phyloP scores from a whole-genome alignment of 768 basidiomycete species.

The Cyclocybe cylindracea region DNA sequence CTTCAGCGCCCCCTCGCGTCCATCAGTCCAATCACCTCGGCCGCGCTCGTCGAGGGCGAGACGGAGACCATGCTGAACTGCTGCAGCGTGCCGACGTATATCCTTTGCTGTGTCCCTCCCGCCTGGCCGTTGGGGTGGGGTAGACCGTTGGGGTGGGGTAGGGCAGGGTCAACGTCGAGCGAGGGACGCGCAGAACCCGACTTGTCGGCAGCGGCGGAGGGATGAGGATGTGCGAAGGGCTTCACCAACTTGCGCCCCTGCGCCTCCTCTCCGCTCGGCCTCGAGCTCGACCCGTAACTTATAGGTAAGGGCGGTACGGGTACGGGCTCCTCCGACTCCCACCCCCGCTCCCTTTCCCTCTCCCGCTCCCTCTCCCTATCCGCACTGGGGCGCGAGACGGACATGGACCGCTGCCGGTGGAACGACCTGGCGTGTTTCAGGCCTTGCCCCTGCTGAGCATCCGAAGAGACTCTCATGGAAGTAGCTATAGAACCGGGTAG shows the following conservation, averaged over 20 bases:
- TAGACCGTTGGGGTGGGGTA: conserved; percentile 2
- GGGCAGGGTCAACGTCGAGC: too few relatives aligned
- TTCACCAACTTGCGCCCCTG: conserved; percentile 16
- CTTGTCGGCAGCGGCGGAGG: conserved; percentile 31
- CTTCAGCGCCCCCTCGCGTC: conserved; percentile 63
- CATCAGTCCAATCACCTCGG: conserved; percentile 69
- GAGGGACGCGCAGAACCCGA: neutral
- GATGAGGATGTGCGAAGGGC: conserved; percentile 6
- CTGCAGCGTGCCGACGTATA: conserved; percentile 80
- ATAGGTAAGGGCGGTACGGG: conserved; percentile 24
- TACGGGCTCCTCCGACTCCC: too few relatives aligned
- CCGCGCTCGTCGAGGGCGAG: conserved; percentile 62
- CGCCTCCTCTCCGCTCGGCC: conserved; percentile 16
- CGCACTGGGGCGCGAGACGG: too few relatives aligned
- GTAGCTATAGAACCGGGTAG: too few relatives aligned
- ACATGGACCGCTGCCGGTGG: too few relatives aligned
- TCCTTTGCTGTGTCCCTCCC: conserved; percentile 57
- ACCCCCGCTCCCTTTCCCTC: too few relatives aligned
- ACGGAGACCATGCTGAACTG: conserved; percentile 77
- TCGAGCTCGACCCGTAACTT: neutral
- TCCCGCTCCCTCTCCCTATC: neutral
- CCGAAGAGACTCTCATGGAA: too few relatives aligned
- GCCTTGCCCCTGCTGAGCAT: too few relatives aligned
- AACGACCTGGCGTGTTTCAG: too few relatives aligned
- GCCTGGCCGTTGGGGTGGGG: conserved; percentile 1